phyloP scores from a whole-genome alignment of 75 land plant species.

The Cupressus sempervirens region DNA sequence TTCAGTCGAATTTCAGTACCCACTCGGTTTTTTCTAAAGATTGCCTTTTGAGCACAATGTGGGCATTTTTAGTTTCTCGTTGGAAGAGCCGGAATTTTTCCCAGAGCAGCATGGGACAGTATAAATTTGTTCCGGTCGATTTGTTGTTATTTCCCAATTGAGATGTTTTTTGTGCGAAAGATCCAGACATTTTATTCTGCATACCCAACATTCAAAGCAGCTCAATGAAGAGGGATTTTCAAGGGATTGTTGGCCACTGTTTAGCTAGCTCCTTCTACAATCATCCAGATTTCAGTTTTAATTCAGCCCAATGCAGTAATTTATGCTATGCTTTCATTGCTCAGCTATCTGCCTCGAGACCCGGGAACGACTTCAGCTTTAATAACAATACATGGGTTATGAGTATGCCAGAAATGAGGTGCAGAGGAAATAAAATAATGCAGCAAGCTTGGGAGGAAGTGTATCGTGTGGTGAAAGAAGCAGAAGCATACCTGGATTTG shows the following conservation, averaged over 20 bases:
- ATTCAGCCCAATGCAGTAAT: background rate
- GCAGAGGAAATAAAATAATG: background rate
- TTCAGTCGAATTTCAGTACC: too few species aligned
- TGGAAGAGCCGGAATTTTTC: too few species aligned
- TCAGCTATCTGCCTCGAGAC: background rate
- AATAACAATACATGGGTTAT: background rate
- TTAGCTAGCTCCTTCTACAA: background rate
- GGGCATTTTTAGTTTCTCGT: too few species aligned
- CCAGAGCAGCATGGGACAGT: too few species aligned
- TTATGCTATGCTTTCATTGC: background rate
- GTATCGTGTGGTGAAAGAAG: conserved; percentile 14
- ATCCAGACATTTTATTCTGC: too few species aligned
- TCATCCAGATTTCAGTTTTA: background rate
- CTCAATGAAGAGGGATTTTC: background rate
- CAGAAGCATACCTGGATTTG: background rate
- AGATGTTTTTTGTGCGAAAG: too few species aligned
- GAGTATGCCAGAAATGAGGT: background rate
- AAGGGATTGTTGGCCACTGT: background rate
- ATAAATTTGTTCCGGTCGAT: too few species aligned
- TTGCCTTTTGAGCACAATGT: too few species aligned
- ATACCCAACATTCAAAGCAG: too few species aligned
- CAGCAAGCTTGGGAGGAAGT: conserved; percentile 11
- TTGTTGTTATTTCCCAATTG: too few species aligned
- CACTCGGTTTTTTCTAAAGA: too few species aligned
- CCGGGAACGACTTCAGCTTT: background rate